phyloP scores from a whole-genome alignment of 139 green algal genomes.

The Micractinium conductrix region DNA sequence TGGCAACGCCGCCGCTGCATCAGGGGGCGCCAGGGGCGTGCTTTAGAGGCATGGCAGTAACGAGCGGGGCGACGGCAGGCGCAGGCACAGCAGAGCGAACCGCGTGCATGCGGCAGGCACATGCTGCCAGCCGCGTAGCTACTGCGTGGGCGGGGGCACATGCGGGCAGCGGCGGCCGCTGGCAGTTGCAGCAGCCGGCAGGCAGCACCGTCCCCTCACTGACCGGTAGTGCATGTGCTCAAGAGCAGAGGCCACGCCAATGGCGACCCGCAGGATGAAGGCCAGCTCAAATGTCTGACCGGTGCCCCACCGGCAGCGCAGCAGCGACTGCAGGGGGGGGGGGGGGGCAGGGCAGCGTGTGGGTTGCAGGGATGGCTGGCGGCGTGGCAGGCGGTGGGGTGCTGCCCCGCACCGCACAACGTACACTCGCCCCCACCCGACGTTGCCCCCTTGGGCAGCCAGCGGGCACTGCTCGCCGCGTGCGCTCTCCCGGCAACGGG shows the following conservation, averaged over 20 bases:
- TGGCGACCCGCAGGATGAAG: slow-evolving; percentile 50
- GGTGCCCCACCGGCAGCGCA: slow-evolving; percentile 58
- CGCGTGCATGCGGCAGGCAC: no score
- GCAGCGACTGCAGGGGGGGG: slow-evolving; percentile 29
- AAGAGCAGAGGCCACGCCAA: slow-evolving; percentile 48
- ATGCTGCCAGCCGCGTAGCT: background rate
- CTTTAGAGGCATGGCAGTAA: no score
- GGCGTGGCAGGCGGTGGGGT: no score
- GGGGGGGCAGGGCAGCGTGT: background rate
- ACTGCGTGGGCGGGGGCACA: background rate
- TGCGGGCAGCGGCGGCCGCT: background rate
- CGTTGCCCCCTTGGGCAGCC: no score
- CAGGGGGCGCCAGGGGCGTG: no score
- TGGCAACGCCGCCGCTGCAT: no score
- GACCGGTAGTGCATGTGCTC: slow-evolving; percentile 57
- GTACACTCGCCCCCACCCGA: no score
- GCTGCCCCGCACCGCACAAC: no score
- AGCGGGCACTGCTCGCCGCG: no score
- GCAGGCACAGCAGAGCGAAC: no score
- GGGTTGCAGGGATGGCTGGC: background rate
- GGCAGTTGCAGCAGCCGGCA: background rate
- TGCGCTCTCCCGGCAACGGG: no score
- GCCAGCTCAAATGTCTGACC: slow-evolving; percentile 43
- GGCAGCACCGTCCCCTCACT: background rate
- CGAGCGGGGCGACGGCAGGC: no score